These are phyloP conservation scores for Cardamine occulta DNA, from an alignment of 345 rosid species.

Conservation along the genomic window DNA sequence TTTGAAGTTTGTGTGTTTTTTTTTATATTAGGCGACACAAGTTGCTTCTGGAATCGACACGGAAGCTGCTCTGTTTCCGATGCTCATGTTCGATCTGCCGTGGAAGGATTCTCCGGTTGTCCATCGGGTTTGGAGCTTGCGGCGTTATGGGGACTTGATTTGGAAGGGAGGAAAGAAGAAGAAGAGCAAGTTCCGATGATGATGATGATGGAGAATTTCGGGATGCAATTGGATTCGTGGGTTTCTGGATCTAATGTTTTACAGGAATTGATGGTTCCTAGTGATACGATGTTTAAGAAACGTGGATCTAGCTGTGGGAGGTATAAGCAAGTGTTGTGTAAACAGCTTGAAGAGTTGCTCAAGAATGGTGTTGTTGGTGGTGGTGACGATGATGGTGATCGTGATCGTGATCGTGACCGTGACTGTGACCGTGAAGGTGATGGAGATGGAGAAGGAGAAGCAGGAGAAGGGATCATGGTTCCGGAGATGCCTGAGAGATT, in stretches of 20 bases:
- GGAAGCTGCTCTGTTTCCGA: slow-evolving; percentile 70
- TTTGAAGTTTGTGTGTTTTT: neutral
- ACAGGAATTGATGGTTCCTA: slow-evolving; percentile 70
- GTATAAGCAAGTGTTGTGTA: slow-evolving; percentile 57
- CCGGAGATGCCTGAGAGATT: slow-evolving; percentile 42
- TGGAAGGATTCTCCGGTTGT: slow-evolving; percentile 75
- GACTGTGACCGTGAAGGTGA: neutral
- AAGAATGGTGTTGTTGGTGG: slow-evolving; percentile 45
- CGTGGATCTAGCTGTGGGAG: slow-evolving; percentile 54
- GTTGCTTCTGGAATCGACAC: too few species aligned
- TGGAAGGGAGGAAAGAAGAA: slow-evolving; percentile 44
- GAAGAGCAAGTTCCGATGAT: slow-evolving; percentile 31
- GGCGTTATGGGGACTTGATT: slow-evolving; percentile 61
- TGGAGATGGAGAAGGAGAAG: slow-evolving; percentile 10
- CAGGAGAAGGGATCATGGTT: slow-evolving; percentile 45
- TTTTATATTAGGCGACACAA: too few species aligned
- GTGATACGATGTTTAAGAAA: slow-evolving; percentile 42
- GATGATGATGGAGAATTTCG: slow-evolving; percentile 40
- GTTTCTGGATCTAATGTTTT: slow-evolving; percentile 42
- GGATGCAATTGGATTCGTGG: slow-evolving; percentile 56
- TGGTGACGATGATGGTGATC: slow-evolving; percentile 6
- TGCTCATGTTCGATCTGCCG: slow-evolving; percentile 59
- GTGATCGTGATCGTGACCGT: neutral
- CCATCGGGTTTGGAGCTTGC: slow-evolving; percentile 69
- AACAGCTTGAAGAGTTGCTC: slow-evolving; percentile 69